Percentiles rank a stretch among this genome's conserved stretches.
phyloP scores from a whole-genome alignment of 1,284 basidiomycete genomes.

The Ganoderma boninense region DNA sequence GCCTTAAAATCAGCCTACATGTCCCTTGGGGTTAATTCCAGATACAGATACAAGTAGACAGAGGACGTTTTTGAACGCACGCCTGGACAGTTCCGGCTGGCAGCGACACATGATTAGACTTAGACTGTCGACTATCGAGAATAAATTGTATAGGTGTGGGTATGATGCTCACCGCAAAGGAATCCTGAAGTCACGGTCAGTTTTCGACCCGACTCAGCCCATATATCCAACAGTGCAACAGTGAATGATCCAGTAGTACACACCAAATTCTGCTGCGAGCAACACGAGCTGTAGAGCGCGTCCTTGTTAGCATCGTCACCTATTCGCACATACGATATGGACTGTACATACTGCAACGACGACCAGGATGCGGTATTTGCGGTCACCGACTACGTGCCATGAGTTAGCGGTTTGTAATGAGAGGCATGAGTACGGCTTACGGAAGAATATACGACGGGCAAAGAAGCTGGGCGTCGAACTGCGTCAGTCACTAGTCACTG shows the following conservation, averaged over 20 bases:
- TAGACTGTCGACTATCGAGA: too few species aligned
- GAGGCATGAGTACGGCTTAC: not conserved
- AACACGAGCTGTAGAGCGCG: not conserved
- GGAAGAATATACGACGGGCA: conserved; percentile 11
- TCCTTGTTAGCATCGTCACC: not conserved
- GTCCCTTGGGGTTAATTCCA: too few species aligned
- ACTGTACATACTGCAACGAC: not conserved
- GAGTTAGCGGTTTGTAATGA: too few species aligned
- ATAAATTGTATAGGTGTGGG: not conserved
- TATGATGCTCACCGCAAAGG: not conserved
- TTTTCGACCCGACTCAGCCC: not conserved
- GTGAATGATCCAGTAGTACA: too few species aligned
- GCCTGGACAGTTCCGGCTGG: not conserved
- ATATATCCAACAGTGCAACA: too few species aligned
- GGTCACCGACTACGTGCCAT: not conserved
- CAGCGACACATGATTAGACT: too few species aligned
- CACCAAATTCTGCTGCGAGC: not conserved
- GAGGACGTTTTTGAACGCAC: not conserved
- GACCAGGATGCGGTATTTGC: not conserved
- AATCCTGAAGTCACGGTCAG: not conserved
- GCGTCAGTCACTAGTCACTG: not conserved
- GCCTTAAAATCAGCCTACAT: not conserved
- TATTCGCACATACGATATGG: too few species aligned
- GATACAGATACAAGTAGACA: too few species aligned
- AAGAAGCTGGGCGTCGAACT: conserved; percentile 5